Conservation (phyloP, 129 eudicot species). For the Lonicera japonica region DNA sequence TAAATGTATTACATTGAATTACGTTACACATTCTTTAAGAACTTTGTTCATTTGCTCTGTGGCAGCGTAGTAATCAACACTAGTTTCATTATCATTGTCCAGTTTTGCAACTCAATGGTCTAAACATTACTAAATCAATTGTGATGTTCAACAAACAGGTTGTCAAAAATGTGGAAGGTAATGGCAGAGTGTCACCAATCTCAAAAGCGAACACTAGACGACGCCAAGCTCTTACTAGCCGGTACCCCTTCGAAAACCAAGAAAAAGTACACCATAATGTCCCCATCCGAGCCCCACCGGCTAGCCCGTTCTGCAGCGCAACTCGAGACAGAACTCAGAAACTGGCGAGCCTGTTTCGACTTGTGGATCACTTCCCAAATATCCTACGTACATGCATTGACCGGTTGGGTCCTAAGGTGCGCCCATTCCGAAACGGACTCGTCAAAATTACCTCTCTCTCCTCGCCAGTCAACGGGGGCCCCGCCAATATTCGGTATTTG, state of each 20-base stretch:
- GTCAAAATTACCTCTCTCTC: conserved; percentile 66
- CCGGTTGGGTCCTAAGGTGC: conserved; percentile 89
- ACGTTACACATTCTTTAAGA: too few relatives aligned
- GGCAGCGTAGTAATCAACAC: too few relatives aligned
- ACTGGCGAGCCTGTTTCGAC: conserved; percentile 78
- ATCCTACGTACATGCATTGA: conserved; percentile 67
- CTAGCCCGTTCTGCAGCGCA: conserved; percentile 86
- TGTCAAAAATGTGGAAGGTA: conserved; percentile 87
- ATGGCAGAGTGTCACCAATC: conserved; percentile 94
- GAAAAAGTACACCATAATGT: conserved; percentile 48
- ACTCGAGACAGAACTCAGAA: conserved; percentile 74
- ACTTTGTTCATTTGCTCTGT: too few relatives aligned
- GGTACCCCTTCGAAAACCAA: conserved; percentile 72
- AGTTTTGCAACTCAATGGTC: too few relatives aligned
- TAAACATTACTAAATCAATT: too few relatives aligned
- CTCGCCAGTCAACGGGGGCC: conserved; percentile 57
- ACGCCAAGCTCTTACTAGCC: conserved; percentile 86
- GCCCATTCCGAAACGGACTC: conserved; percentile 52
- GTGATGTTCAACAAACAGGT: conserved; percentile 27
- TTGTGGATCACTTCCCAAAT: conserved; percentile 86
- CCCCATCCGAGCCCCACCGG: conserved; percentile 72
- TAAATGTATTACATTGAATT: too few relatives aligned
- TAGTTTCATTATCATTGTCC: too few relatives aligned
- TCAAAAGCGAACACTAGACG: conserved; percentile 84
- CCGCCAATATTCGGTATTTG: conserved; percentile 70